These are phyloP conservation scores for Pestalotiopsis sp. DNA, from an alignment of 2,329 filamentous ascomycete genomes.

Conservation along the genomic window DNA sequence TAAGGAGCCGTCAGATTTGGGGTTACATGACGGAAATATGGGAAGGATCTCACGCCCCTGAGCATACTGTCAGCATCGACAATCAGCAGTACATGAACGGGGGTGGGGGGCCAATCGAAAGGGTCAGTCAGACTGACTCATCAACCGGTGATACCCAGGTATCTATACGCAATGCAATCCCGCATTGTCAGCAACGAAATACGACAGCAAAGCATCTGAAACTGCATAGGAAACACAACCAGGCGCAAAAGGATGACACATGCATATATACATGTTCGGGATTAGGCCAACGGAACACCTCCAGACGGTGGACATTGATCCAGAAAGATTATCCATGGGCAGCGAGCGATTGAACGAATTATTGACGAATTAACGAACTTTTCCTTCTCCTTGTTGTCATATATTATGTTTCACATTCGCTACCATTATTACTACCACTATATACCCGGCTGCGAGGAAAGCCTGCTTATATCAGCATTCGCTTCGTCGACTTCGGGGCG, in stretches of 20 bases:
- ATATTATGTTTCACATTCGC: not conserved
- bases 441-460: not conserved
- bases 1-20: slow-evolving; percentile 1
- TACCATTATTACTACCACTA: not conserved
- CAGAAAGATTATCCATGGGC: not conserved
- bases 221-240: not conserved
- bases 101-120: slow-evolving; percentile 3
- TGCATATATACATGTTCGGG: not conserved
- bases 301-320: not conserved
- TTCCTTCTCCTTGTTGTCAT: not conserved
- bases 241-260: not conserved
- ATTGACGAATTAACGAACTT: not conserved
- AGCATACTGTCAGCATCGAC: slow-evolving; percentile 1
- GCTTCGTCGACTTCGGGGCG: too few species aligned
- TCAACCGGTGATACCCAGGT: not conserved
- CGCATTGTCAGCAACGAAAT: not conserved
- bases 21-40: slow-evolving; percentile 20
- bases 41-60: slow-evolving; percentile 13
- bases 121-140: slow-evolving; percentile 13
- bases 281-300: not conserved
- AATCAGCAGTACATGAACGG: not conserved
- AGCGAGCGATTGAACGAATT: not conserved
- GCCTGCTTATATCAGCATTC: too few species aligned
- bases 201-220: not conserved
- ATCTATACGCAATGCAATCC: not conserved